phyloP scores from a whole-genome alignment of 2,329 filamentous ascomycete genomes.

The Pseudopyrenochaeta lycopersici region DNA sequence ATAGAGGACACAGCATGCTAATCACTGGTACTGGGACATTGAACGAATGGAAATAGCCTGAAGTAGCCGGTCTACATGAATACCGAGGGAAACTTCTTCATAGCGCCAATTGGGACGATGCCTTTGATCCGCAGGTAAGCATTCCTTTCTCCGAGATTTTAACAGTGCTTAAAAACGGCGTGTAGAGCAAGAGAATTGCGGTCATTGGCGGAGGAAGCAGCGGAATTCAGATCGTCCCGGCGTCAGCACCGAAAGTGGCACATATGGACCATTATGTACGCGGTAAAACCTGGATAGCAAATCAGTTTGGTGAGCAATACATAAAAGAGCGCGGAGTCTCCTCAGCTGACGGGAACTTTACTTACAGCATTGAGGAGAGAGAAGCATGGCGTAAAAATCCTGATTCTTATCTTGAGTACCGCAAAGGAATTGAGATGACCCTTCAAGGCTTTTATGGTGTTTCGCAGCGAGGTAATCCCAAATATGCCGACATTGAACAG shows the following conservation, averaged over 20 bases:
- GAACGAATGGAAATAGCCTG: slow-evolving; percentile 49
- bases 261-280: not conserved
- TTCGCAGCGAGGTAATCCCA: too few relatives aligned
- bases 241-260: not conserved
- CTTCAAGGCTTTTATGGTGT: too few relatives aligned
- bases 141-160: too few relatives aligned
- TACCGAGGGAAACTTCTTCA: slow-evolving; percentile 62
- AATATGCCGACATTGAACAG: too few relatives aligned
- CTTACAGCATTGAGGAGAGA: too few relatives aligned
- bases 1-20: slow-evolving; percentile 28
- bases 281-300: not conserved
- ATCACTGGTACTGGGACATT: slow-evolving; percentile 27
- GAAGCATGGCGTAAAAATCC: too few relatives aligned
- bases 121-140: not conserved
- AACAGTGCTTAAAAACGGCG: too few relatives aligned
- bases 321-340: too few relatives aligned
- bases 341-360: too few relatives aligned
- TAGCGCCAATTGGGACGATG: slow-evolving; percentile 38
- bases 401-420: too few relatives aligned
- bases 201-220: not conserved
- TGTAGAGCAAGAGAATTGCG: not conserved
- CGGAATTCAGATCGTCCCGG: not conserved
- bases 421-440: too few relatives aligned
- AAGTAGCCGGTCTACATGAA: slow-evolving; percentile 55
- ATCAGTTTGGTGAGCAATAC: too few relatives aligned